phyloP scores from a whole-genome alignment of 2,329 filamentous ascomycete species.

The Cytospora mali region DNA sequence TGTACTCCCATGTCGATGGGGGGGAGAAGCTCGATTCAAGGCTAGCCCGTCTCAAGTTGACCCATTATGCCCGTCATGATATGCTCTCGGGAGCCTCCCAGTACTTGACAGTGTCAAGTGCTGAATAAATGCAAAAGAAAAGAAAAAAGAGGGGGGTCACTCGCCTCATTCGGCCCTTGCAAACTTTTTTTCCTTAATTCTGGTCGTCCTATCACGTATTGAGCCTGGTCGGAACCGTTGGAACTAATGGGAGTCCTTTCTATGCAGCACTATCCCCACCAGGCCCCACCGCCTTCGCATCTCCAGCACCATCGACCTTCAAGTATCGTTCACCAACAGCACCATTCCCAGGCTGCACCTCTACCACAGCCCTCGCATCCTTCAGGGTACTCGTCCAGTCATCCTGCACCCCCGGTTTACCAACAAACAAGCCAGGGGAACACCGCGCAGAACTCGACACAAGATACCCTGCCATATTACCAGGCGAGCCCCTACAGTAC shows the following conservation, averaged over 20 bases:
- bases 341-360: slow-evolving; percentile 67
- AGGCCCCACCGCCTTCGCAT: slow-evolving; percentile 69
- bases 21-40: neutral
- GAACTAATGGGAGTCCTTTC: slow-evolving; percentile 62
- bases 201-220: slow-evolving; percentile 41
- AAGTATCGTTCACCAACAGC: slow-evolving; percentile 74
- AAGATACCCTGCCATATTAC: slow-evolving; percentile 75
- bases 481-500: slow-evolving; percentile 84
- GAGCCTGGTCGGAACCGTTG: slow-evolving; percentile 31
- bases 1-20: slow-evolving; percentile 25
- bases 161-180: slow-evolving; percentile 11
- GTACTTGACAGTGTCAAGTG: slow-evolving; percentile 49
- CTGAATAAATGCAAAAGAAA: slow-evolving; percentile 43
- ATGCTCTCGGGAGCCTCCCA: slow-evolving; percentile 47
- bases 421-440: slow-evolving; percentile 65
- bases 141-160: slow-evolving; percentile 29
- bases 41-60: slow-evolving; percentile 25
- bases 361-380: slow-evolving; percentile 62
- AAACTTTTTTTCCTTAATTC: slow-evolving; percentile 42
- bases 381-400: slow-evolving; percentile 65
- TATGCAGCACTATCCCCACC: slow-evolving; percentile 77
- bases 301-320: slow-evolving; percentile 73
- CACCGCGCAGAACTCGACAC: slow-evolving; percentile 59
- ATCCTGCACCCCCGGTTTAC: slow-evolving; percentile 69
- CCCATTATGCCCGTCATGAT: slow-evolving; percentile 30